Evolutionary conservation across 305 asterid species (phyloP).

Genomic region (Fraxinus latifolia): DNA sequence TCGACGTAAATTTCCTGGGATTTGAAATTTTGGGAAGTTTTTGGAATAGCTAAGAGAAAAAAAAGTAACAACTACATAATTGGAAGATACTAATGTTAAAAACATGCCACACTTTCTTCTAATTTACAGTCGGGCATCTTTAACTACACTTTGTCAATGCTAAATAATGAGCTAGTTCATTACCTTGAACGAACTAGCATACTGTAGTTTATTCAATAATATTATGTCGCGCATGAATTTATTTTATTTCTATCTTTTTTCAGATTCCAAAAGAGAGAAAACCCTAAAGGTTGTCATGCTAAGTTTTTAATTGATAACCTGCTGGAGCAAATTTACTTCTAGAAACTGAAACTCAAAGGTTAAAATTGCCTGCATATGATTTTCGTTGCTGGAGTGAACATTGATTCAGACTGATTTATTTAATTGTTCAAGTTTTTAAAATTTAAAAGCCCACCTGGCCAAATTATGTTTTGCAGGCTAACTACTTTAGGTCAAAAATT

Average conservation of each 20-base stretch:
- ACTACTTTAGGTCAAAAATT: no score
- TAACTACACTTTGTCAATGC: not conserved
- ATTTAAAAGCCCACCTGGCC: not conserved
- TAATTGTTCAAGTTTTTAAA: not conserved
- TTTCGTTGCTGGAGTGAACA: not conserved
- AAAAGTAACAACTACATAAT: not conserved
- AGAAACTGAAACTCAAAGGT: not conserved
- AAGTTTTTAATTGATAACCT: not conserved
- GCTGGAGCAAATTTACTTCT: not conserved
- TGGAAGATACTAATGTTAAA: not conserved
- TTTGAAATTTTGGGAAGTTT: no score
- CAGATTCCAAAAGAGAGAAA: not conserved
- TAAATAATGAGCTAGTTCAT: not conserved
- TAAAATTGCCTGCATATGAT: not conserved
- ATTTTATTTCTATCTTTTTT: no score
- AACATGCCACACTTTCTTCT: not conserved
- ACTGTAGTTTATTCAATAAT: no score
- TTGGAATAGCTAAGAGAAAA: not conserved
- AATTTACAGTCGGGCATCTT: not conserved
- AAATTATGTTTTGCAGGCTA: not conserved
- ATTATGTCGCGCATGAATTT: not conserved
- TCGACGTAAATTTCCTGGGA: no score
- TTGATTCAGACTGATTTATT: not conserved
- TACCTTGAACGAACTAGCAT: not conserved
- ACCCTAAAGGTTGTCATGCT: not conserved